Conservation (phyloP, 805 yeast genomes). For the Schwanniomyces polymorphus region DNA sequence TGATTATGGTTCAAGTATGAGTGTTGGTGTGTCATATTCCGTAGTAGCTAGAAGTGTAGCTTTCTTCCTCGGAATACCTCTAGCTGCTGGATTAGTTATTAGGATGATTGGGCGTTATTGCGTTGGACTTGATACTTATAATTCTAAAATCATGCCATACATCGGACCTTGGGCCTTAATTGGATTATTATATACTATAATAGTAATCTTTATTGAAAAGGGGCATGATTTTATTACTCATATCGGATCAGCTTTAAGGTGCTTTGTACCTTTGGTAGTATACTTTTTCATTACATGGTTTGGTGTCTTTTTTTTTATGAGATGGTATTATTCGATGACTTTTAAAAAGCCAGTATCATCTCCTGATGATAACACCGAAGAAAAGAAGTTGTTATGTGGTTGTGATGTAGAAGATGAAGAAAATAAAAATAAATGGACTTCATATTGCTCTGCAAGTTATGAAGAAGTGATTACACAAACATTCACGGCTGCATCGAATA, state of each 20-base stretch:
- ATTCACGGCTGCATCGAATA: slow-evolving; percentile 59
- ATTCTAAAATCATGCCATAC: slow-evolving; percentile 34
- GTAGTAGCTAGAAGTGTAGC: slow-evolving; percentile 51
- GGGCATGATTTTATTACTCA: slow-evolving; percentile 49
- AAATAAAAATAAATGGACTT: slow-evolving; percentile 16
- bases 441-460: slow-evolving; percentile 40
- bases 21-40: slow-evolving; percentile 23
- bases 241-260: slow-evolving; percentile 49
- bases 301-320: slow-evolving; percentile 36
- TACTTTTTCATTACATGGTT: slow-evolving; percentile 53
- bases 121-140: slow-evolving; percentile 31
- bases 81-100: slow-evolving; percentile 44
- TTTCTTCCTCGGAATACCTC: slow-evolving; percentile 54
- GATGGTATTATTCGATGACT: slow-evolving; percentile 18
- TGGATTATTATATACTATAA: slow-evolving; percentile 52
- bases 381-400: slow-evolving; percentile 29
- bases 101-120: slow-evolving; percentile 26
- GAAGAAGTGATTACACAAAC: slow-evolving; percentile 47
- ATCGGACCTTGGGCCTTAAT: slow-evolving; percentile 52
- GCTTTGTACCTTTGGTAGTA: slow-evolving; percentile 48
- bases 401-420: slow-evolving; percentile 31
- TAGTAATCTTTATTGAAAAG: slow-evolving; percentile 51
- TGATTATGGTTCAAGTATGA: slow-evolving; percentile 10
- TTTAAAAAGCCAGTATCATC: neutral
- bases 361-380: slow-evolving; percentile 13